Evolutionary conservation across 331 rosid species (phyloP), one percentile per base, ranked within the genome.

Genomic region (Phaseolus coccineus): DNA sequence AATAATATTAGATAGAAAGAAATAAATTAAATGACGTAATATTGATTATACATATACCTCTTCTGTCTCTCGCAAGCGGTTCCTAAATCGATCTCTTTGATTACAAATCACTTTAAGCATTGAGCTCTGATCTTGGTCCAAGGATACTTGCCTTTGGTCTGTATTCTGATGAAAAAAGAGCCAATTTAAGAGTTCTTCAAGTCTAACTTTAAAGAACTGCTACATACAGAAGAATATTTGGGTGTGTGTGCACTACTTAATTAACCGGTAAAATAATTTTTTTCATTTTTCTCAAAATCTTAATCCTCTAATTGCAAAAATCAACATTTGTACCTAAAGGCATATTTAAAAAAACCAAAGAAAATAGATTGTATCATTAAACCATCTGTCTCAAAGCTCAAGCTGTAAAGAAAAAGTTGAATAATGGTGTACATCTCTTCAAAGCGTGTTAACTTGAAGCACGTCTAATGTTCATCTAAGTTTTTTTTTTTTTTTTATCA

Each of bases 61-160:
- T 89, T 93, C 99, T 22, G 99, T 87, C 89, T 93, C 97, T 56
- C 90, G 83, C 89, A 95, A 88, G 78, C 99, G 94, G 71, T 88
- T 76, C 87, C 98, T 95, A 83, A 95, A 93, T 81, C 96, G 91
- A 84, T 95, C 99, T 83, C 99, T 83, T 77, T 93, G 99, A 84
- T 87, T 95, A 77, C 99, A 95, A 24, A 93, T 95, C 53, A 95
- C 99, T 91, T 93, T 95, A 64, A 95, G 98, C 99, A 95, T 95
- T 79, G 99, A 91, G 80, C 96, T 95, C 83, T 95, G 99, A 68
- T 95, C 97, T 74, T 89, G 99, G 59, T 93, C 98, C 6, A 81
- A 76, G 77, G 88, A 78, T 55, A 74, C 80, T 44, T 83, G 93
- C 82, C 88, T 89, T 75, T 88, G 89, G 74, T 91, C 98, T 55